Conservation (phyloP, 1,284 basidiomycete species). For the Hypsizygus ulmarius region DNA sequence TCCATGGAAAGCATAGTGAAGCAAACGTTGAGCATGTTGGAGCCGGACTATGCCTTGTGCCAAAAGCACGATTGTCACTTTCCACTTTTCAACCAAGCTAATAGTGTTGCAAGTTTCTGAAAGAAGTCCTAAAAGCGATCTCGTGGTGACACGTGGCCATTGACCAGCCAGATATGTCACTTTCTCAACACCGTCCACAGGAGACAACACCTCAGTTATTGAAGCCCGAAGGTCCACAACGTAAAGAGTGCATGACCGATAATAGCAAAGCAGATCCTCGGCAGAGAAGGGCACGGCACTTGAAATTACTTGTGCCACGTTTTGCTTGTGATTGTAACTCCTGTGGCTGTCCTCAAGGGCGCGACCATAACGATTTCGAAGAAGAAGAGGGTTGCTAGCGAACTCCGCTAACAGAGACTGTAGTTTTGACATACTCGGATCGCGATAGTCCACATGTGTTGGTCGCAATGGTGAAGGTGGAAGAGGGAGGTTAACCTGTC, state of each 20-base stretch:
- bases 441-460: too few species aligned
- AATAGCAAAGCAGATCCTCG: not conserved
- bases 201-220: not conserved
- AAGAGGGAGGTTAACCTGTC: not conserved
- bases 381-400: not conserved
- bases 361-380: not conserved
- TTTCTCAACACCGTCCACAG: not conserved
- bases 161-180: conserved; percentile 13
- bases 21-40: conserved; percentile 35
- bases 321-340: not conserved
- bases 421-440: too few species aligned
- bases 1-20: conserved; percentile 15
- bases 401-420: not conserved
- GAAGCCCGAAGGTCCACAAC: not conserved
- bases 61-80: conserved; percentile 22
- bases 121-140: conserved; percentile 25
- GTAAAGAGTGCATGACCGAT: not conserved
- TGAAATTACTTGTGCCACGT: not conserved
- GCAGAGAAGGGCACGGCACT: not conserved
- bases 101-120: not conserved
- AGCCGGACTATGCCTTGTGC: conserved; percentile 28
- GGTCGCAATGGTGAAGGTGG: not conserved
- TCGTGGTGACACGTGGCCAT: conserved; percentile 28
- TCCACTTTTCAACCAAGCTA: conserved; percentile 24
- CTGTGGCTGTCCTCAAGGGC: not conserved